Conservation (phyloP, 176 grass and related monocot genomes). For the Tuctoria greenei region DNA sequence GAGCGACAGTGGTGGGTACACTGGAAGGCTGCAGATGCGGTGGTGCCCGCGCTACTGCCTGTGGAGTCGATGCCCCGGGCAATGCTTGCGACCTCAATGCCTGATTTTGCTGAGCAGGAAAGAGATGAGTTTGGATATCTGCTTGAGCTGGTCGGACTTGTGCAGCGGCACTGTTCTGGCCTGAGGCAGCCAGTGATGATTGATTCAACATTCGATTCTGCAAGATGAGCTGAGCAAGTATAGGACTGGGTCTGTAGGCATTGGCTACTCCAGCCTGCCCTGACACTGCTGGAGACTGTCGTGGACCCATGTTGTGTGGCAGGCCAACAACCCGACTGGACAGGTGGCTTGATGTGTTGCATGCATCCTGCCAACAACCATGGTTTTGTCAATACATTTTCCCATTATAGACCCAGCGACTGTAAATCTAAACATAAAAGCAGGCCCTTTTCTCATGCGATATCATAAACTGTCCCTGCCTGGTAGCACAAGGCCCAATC, state of each 20-base stretch:
- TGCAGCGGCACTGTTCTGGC: background rate
- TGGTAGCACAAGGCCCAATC: background rate
- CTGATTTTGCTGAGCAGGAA: slow-evolving; percentile 22
- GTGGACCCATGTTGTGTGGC: slow-evolving; percentile 20
- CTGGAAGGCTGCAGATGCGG: background rate
- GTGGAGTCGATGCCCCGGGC: slow-evolving; percentile 3
- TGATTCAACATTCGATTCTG: slow-evolving; percentile 20
- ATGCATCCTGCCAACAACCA: slow-evolving; percentile 38
- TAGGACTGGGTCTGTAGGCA: slow-evolving; percentile 19
- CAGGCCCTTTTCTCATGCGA: background rate
- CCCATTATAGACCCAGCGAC: slow-evolving; percentile 6
- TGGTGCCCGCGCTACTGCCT: background rate
- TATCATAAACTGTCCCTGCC: background rate
- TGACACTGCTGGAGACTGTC: background rate
- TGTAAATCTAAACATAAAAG: background rate
- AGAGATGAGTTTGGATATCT: slow-evolving; percentile 18
- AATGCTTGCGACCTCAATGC: slow-evolving; percentile 2
- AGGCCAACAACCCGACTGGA: slow-evolving; percentile 21
- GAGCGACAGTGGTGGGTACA: background rate
- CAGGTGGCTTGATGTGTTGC: slow-evolving; percentile 22
- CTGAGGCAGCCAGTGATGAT: background rate
- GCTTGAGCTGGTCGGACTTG: background rate
- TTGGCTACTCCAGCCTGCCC: slow-evolving; percentile 44
- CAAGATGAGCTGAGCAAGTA: background rate
- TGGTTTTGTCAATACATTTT: slow-evolving; percentile 22